phyloP scores from a whole-genome alignment of 305 asterid species.

The Ilex paraguariensis region DNA sequence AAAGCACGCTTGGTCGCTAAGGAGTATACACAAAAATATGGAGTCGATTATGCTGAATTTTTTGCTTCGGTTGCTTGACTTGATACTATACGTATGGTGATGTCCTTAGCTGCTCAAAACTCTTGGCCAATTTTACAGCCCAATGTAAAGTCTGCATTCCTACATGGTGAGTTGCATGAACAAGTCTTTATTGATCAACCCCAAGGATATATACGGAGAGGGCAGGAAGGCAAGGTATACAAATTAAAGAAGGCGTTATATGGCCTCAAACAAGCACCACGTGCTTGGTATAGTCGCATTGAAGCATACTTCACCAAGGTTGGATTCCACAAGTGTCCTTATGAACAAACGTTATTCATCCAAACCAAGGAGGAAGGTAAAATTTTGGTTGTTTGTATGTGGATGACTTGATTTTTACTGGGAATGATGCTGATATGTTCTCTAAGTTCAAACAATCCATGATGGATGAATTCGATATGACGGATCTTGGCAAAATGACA shows the following conservation, averaged over 20 bases:
- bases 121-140: too few species aligned
- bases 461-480: not conserved
- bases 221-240: too few species aligned
- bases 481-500: not conserved
- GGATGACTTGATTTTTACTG: not conserved
- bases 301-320: not conserved
- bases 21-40: too few species aligned
- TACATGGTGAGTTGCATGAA: too few species aligned
- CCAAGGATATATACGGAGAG: too few species aligned
- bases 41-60: too few species aligned
- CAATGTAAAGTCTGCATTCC: too few species aligned
- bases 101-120: too few species aligned
- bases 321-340: not conserved
- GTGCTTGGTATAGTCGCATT: not conserved
- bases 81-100: too few species aligned
- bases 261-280: not conserved
- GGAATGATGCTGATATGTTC: not conserved
- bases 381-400: not conserved
- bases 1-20: too few species aligned
- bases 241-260: not conserved
- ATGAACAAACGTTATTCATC: not conserved
- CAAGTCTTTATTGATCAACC: too few species aligned
- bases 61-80: too few species aligned
- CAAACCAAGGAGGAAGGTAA: not conserved
- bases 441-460: not conserved